A percentile compares a stretch with the other conserved stretches of the same genome.
Conservation (phyloP, 208 protist species). For the Leishmania tropica region DNA sequence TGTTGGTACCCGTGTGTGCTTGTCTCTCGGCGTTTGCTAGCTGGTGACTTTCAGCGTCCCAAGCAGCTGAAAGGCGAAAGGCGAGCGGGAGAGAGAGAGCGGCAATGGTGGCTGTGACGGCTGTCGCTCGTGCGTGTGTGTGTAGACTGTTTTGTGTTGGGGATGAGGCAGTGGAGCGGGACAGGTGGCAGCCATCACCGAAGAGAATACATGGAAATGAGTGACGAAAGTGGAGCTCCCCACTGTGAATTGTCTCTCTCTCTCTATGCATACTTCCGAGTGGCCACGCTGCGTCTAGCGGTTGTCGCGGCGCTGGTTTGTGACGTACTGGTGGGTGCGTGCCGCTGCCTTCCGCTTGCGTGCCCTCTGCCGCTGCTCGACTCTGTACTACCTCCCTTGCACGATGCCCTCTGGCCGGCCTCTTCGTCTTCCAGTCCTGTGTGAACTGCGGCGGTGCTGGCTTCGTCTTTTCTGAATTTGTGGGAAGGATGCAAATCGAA, state of each 20-base stretch:
- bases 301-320: background rate
- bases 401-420: background rate
- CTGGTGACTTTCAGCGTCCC: background rate
- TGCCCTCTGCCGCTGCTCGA: background rate
- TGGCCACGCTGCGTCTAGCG: background rate
- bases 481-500: background rate
- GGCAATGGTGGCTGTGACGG: background rate
- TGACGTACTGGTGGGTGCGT: background rate
- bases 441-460: background rate
- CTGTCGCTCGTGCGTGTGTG: background rate
- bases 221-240: background rate
- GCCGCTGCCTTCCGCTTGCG: background rate
- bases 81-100: background rate
- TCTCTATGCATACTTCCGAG: background rate
- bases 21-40: background rate
- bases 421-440: no score
- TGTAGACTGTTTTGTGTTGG: background rate
- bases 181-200: background rate
- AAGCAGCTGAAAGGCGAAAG: background rate
- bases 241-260: background rate
- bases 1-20: background rate
- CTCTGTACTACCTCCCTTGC: background rate
- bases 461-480: background rate
- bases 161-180: background rate
- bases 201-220: background rate